Evolutionary conservation across 1,139 yeast species (phyloP).

Genomic region (Barnettozyma hawaiiensis): DNA sequence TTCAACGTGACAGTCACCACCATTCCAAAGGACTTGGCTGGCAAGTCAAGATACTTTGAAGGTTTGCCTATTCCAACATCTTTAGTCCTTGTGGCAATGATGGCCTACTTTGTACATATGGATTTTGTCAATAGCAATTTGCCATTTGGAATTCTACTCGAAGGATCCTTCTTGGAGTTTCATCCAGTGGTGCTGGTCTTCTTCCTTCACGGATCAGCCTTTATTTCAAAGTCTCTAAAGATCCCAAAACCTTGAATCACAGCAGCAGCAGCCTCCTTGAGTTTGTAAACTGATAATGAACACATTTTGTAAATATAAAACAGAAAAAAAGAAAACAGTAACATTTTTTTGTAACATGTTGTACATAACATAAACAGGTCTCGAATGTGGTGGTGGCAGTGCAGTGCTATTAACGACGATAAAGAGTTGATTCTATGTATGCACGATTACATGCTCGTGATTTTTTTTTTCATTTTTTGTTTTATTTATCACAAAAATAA

Average conservation of each 20-base stretch:
- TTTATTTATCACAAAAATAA: too few relatives aligned
- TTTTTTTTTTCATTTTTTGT: too few relatives aligned
- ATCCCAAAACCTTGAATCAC: constrained; percentile 87
- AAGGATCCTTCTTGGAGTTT: constrained; percentile 57
- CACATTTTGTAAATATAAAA: not conserved
- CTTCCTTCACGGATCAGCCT: constrained; percentile 78
- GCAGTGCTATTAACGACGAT: too few relatives aligned
- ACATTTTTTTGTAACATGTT: too few relatives aligned
- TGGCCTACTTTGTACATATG: constrained; percentile 58
- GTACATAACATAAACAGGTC: too few relatives aligned
- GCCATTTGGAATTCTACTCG: constrained; percentile 60
- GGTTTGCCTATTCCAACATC: constrained; percentile 93
- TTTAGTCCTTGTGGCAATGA: constrained; percentile 60
- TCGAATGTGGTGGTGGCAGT: too few relatives aligned
- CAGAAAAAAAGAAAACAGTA: too few relatives aligned
- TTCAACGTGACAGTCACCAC: constrained; percentile 91
- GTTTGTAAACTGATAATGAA: constrained; percentile 1
- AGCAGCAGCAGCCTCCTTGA: too few relatives aligned
- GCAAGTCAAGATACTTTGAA: constrained; percentile 53
- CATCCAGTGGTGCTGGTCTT: constrained; percentile 67
- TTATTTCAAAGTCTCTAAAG: constrained; percentile 84
- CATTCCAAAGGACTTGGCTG: constrained; percentile 46
- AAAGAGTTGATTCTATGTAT: too few relatives aligned
- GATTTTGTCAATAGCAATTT: constrained; percentile 40
- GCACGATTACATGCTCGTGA: not conserved